Evolutionary conservation across 805 yeast genomes (phyloP).

Genomic region (Kregervanrija fluxuum): DNA sequence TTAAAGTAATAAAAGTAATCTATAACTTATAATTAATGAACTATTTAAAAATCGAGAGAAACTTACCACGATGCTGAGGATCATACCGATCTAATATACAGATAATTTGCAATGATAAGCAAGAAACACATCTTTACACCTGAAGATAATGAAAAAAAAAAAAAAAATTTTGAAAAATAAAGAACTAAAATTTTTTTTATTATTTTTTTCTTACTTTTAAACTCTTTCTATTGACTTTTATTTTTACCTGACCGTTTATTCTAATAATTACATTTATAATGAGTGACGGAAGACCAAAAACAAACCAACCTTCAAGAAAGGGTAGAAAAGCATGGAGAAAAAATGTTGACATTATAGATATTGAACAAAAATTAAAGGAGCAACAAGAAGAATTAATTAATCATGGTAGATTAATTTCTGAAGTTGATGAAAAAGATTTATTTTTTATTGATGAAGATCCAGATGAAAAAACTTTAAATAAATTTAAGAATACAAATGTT

Average conservation of each 20-base stretch:
- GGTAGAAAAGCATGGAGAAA: conserved; percentile 92
- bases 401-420: conserved; percentile 35
- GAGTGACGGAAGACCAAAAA: conserved; percentile 46
- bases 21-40: neutral
- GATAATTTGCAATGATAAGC: no score
- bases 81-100: no score
- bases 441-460: conserved; percentile 66
- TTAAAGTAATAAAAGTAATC: no score
- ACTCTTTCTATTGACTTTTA: neutral
- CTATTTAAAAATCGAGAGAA: neutral
- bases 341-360: conserved; percentile 79
- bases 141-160: neutral
- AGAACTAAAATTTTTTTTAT: neutral
- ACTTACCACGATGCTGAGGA: no score
- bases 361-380: conserved; percentile 64
- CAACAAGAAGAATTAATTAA: conserved; percentile 54
- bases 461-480: conserved; percentile 36
- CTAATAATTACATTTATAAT: conserved; percentile 6
- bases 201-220: neutral
- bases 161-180: neutral
- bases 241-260: no score
- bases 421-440: conserved; percentile 38
- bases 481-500: conserved; percentile 32
- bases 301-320: conserved; percentile 77
- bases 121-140: no score